phyloP scores from a whole-genome alignment of 768 basidiomycete genomes.

The Serendipita vermifera region DNA sequence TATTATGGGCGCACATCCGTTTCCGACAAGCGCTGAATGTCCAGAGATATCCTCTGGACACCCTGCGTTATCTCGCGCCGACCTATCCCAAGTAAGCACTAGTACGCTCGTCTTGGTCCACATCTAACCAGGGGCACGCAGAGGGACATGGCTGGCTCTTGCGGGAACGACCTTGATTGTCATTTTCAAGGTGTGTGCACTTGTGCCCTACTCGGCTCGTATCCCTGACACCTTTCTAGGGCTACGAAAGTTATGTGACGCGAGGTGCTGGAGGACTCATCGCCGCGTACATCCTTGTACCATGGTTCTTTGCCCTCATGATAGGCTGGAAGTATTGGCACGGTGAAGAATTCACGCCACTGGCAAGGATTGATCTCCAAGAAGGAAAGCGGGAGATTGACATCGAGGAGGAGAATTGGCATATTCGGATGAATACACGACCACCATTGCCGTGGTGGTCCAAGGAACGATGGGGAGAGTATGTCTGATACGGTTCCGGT shows the following conservation, averaged over 20 bases:
- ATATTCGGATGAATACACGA: neutral
- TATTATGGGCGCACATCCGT: slow-evolving; percentile 4
- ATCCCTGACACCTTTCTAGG: neutral
- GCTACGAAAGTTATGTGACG: slow-evolving; percentile 4
- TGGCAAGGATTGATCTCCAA: neutral
- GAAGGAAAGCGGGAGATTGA: neutral
- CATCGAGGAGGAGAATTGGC: neutral
- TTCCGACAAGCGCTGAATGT: neutral
- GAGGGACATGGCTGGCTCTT: neutral
- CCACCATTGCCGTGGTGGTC: neutral
- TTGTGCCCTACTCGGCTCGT: too few relatives aligned
- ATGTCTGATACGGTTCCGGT: too few relatives aligned
- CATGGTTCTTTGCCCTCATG: neutral
- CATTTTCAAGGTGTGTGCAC: slow-evolving; percentile 6
- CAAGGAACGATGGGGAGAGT: too few relatives aligned
- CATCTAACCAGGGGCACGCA: neutral
- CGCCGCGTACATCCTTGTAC: neutral
- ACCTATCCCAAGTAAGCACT: neutral
- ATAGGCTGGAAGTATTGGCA: neutral
- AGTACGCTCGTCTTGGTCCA: neutral
- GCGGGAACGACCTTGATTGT: neutral
- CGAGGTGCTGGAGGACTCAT: neutral
- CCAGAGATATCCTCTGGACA: neutral
- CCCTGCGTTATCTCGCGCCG: neutral
- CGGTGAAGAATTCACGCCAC: neutral